These are phyloP conservation scores for Giardia muris DNA, from an alignment of 208 protist genomes.

Conservation along the genomic window DNA sequence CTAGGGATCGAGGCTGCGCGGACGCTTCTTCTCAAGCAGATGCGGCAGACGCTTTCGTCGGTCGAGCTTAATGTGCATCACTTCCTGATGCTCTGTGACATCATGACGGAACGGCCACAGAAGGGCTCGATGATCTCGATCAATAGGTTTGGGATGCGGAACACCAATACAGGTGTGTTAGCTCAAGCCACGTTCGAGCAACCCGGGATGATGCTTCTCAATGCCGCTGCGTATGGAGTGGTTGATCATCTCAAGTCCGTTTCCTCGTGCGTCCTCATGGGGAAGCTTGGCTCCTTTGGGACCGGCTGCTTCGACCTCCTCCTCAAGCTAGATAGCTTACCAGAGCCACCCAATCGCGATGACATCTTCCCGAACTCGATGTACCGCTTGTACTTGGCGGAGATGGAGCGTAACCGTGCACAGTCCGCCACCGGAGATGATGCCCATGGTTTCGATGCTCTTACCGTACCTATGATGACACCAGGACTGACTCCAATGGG, in stretches of 20 bases:
- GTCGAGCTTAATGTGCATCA: conserved; percentile 95
- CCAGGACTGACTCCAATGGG: too few species aligned
- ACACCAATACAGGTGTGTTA: conserved; percentile 73
- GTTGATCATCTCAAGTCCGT: conserved; percentile 75
- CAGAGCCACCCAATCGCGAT: conserved; percentile 41
- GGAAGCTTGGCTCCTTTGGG: conserved; percentile 76
- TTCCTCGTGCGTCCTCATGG: conserved; percentile 89
- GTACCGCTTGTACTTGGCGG: too few species aligned
- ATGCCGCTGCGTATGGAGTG: conserved; percentile 81
- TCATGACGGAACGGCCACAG: conserved; percentile 76
- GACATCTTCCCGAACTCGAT: neutral
- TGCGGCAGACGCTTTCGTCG: conserved; percentile 53
- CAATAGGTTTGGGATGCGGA: conserved; percentile 79
- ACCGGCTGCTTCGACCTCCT: conserved; percentile 85
- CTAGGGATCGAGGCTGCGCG: conserved; percentile 78
- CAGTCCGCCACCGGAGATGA: too few species aligned
- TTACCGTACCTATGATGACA: too few species aligned
- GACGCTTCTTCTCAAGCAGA: conserved; percentile 49
- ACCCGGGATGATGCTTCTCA: conserved; percentile 92
- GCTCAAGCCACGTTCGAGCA: conserved; percentile 97
- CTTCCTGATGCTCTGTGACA: conserved; percentile 81
- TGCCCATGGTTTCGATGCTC: too few species aligned
- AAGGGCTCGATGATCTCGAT: conserved; percentile 68
- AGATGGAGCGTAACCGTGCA: too few species aligned
- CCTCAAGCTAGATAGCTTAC: conserved; percentile 66